Evolutionary conservation across 768 basidiomycete genomes (phyloP), one percentile per base, ranked within the genome.

Genomic region (Kwoniella sp.): DNA sequence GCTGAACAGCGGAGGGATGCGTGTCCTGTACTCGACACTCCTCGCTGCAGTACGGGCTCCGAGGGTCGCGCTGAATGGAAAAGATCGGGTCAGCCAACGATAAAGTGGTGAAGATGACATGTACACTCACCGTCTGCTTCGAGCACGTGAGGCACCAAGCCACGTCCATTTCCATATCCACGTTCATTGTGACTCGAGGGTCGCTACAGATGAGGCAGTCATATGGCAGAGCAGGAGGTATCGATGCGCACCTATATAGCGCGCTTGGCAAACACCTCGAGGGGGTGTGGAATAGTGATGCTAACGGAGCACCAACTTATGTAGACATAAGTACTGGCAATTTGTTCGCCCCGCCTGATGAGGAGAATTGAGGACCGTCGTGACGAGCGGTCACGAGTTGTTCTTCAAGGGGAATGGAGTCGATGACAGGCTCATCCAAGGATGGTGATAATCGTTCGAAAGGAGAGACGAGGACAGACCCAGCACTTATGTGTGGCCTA

Each of bases 141-240:
- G 75, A 74, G 55, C 75, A 76, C 15, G 69, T 71, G 45, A 76
- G 57, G 56, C 75, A 76, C 75, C 75, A 76, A 12, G 73, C 71
- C 8, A 73, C 69, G 47, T 76, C 75, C 67, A 76, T 72, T 28
- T 72, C 75, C 65, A 70, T 72, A 41, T 72, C 68, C 69, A 68
- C 70, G 38, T 31, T 56, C 50, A 51, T 51, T 17, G 41, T 45
- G 41, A 20, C 38, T 41, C 38, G 38, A 41, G 38, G n/a, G n/a
- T n/a, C n/a, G n/a, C n/a, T n/a, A n/a, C n/a, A n/a, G n/a, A n/a
- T n/a, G n/a, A n/a, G n/a, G n/a, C n/a, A n/a, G n/a, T n/a, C n/a
- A n/a, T n/a, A n/a, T n/a, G n/a, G n/a, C n/a, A n/a, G n/a, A n/a
- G n/a, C n/a, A n/a, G n/a, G n/a, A n/a, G n/a, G n/a, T n/a, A n/a